Conservation (phyloP, 805 yeast species). For the Nakazawaea wickerhamii region DNA sequence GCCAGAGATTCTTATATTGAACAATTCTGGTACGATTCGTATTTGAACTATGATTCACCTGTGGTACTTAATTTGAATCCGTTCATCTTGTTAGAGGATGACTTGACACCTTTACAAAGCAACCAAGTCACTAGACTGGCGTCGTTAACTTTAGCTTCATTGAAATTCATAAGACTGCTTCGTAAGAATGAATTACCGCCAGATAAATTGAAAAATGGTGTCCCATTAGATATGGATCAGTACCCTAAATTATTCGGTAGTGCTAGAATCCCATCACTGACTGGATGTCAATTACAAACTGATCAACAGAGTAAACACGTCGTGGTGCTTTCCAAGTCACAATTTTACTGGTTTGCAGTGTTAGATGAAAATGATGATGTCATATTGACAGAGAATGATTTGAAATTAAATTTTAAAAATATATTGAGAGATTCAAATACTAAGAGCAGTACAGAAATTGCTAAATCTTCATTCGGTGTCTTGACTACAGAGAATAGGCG, state of each 20-base stretch:
- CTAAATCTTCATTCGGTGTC: conserved; percentile 80
- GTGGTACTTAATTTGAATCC: conserved; percentile 92
- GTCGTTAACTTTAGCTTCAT: conserved; percentile 65
- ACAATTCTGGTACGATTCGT: conserved; percentile 92
- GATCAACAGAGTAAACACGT: conserved; percentile 74
- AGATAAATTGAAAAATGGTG: conserved; percentile 57
- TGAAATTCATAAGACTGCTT: conserved; percentile 75
- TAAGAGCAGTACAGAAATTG: conserved; percentile 51
- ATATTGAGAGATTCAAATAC: conserved; percentile 68
- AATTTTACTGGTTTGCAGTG: conserved; percentile 94
- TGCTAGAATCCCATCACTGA: conserved; percentile 75
- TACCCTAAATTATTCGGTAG: conserved; percentile 84
- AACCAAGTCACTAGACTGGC: conserved; percentile 79
- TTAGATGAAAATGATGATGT: conserved; percentile 68
- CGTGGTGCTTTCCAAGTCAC: conserved; percentile 77
- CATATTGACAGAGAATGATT: conserved; percentile 67
- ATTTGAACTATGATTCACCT: conserved; percentile 79
- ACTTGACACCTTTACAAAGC: conserved; percentile 65
- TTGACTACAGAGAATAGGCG: conserved; percentile 87
- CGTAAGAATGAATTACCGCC: conserved; percentile 69
- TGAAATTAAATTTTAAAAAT: conserved; percentile 67
- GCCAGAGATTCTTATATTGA: conserved; percentile 78
- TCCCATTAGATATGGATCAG: conserved; percentile 85
- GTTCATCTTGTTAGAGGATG: conserved; percentile 84
- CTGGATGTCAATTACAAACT: conserved; percentile 82